Conservation (phyloP, 2,329 filamentous ascomycete species). For the Colletotrichum tofieldiae region DNA sequence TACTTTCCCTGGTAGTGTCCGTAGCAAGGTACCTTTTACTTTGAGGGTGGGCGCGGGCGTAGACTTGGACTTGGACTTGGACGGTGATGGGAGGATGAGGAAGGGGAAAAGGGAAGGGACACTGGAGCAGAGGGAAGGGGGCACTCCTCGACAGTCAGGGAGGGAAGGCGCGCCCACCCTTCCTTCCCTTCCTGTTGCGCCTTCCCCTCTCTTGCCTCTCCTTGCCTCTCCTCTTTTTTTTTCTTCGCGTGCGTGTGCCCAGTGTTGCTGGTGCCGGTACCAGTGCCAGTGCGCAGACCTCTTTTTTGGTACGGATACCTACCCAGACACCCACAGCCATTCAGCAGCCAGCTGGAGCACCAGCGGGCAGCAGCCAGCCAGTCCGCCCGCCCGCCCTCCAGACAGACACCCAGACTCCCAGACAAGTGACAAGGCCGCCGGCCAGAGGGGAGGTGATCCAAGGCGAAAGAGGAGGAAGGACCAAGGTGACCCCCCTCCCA, state of each 20-base stretch:
- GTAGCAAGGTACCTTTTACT: slow-evolving; percentile 35
- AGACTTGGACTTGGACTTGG: slow-evolving; percentile 12
- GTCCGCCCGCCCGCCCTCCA: not conserved
- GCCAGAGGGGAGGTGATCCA: slow-evolving; percentile 17
- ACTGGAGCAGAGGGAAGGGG: slow-evolving; percentile 17
- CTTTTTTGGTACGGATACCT: slow-evolving; percentile 29
- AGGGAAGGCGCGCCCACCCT: slow-evolving; percentile 41
- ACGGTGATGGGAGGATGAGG: slow-evolving; percentile 23
- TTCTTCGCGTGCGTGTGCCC: slow-evolving; percentile 11
- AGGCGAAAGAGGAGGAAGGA: slow-evolving; percentile 23
- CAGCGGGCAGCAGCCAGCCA: slow-evolving; percentile 23
- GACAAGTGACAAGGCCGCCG: slow-evolving; percentile 15
- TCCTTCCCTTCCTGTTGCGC: slow-evolving; percentile 9
- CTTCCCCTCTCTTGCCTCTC: slow-evolving; percentile 40
- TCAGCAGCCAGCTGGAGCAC: slow-evolving; percentile 31
- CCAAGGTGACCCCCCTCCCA: slow-evolving; percentile 22
- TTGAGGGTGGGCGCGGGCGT: slow-evolving; percentile 29
- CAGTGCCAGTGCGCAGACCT: slow-evolving; percentile 37
- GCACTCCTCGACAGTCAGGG: slow-evolving; percentile 31
- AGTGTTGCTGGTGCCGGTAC: slow-evolving; percentile 21
- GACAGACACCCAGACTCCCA: slow-evolving; percentile 11
- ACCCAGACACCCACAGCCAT: slow-evolving; percentile 32
- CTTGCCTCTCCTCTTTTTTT: slow-evolving; percentile 23
- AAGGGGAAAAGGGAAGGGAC: slow-evolving; percentile 34
- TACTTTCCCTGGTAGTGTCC: slow-evolving; percentile 26